Conservation (phyloP, 2,329 filamentous ascomycete genomes). For the Ophiostoma perfectum region DNA sequence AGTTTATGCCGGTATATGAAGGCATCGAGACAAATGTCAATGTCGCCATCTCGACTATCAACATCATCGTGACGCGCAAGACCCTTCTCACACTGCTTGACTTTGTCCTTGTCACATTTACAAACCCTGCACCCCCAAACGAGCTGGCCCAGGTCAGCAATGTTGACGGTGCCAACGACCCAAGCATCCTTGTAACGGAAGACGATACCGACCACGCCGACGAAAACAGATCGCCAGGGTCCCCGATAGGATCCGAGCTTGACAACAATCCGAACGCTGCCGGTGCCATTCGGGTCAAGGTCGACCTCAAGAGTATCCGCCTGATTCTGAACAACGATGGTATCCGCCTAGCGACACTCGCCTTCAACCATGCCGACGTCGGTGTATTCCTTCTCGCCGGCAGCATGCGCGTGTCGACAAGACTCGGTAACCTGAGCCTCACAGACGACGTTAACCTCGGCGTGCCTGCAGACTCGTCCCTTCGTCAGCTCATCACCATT, state of each 20-base stretch:
- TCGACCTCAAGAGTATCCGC: conserved; percentile 86
- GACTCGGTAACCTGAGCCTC: conserved; percentile 79
- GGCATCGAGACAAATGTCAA: conserved; percentile 91
- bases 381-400: conserved; percentile 81
- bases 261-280: conserved; percentile 23
- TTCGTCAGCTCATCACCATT: conserved; percentile 86
- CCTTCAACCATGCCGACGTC: conserved; percentile 86
- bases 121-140: conserved; percentile 50
- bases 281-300: conserved; percentile 87
- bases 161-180: conserved; percentile 29
- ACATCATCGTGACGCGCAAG: conserved; percentile 86
- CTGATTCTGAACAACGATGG: conserved; percentile 97
- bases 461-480: conserved; percentile 70
- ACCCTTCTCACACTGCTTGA: conserved; percentile 89
- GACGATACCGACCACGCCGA: conserved; percentile 25
- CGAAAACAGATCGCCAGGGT: conserved; percentile 27
- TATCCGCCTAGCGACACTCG: conserved; percentile 85
- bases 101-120: conserved; percentile 90
- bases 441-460: conserved; percentile 93
- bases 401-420: conserved; percentile 81
- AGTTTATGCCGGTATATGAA: conserved; percentile 87
- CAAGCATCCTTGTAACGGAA: not conserved
- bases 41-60: conserved; percentile 88
- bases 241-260: not conserved
- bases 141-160: conserved; percentile 34